Conservation (phyloP, 1,284 basidiomycete genomes). For the Fomitopsis palustris region DNA sequence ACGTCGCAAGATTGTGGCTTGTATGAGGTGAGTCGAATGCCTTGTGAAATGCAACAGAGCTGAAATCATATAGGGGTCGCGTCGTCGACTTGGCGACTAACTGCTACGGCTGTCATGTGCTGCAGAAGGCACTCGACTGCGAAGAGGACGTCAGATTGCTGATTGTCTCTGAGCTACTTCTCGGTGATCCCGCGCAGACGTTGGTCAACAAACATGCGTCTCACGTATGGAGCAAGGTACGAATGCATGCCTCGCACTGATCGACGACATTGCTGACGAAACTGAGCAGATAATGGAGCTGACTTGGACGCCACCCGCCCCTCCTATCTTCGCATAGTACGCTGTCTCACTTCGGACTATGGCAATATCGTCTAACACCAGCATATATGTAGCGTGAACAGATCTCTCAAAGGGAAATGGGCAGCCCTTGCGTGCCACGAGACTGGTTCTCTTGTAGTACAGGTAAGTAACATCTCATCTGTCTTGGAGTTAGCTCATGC, state of each 20-base stretch:
- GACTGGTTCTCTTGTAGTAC: constrained; percentile 79
- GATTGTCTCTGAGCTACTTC: constrained; percentile 76
- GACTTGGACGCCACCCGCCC: constrained; percentile 76
- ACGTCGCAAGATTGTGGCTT: constrained; percentile 70
- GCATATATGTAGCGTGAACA: constrained; percentile 59
- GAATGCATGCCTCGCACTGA: constrained; percentile 2
- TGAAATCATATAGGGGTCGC: constrained; percentile 48
- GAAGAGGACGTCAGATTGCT: constrained; percentile 77
- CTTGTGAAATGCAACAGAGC: background rate
- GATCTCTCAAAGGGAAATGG: constrained; percentile 81
- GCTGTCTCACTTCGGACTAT: constrained; percentile 24
- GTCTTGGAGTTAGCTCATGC: background rate
- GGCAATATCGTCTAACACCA: background rate
- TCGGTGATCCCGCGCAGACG: constrained; percentile 77
- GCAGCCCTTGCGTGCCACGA: constrained; percentile 84
- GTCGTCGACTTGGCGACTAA: constrained; percentile 82
- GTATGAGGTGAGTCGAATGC: constrained; percentile 61
- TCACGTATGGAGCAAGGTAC: constrained; percentile 83
- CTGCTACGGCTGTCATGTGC: constrained; percentile 82
- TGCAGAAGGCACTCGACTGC: constrained; percentile 85
- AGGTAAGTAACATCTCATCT: constrained; percentile 39
- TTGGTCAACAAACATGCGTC: constrained; percentile 84
- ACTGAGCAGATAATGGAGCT: constrained; percentile 71
- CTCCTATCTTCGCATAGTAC: constrained; percentile 80
- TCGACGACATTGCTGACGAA: background rate